Conservation (phyloP, 208 protist genomes). For the Kentomonas sorsogonicus region DNA sequence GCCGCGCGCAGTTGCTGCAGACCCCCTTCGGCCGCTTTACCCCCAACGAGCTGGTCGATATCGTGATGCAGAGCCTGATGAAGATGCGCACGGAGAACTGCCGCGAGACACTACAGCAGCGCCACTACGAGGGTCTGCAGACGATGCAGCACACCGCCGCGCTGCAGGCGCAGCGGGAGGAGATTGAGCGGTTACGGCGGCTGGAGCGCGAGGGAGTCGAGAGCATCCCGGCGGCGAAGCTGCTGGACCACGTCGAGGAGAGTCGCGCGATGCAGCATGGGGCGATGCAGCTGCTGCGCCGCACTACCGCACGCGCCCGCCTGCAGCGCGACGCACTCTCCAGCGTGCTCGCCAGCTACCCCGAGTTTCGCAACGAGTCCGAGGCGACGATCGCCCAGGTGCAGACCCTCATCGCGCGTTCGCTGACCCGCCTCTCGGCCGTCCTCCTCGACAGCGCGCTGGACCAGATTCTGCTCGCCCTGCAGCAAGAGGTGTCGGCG, state of each 20-base stretch:
- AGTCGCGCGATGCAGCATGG: constrained; percentile 34
- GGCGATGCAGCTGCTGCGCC: constrained; percentile 43
- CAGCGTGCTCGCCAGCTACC: constrained; percentile 48
- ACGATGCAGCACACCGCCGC: constrained; percentile 60
- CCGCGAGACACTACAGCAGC: constrained; percentile 33
- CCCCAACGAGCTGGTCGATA: constrained; percentile 48
- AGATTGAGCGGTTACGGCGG: constrained; percentile 49
- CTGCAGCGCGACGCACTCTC: constrained; percentile 53
- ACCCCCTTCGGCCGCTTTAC: constrained; percentile 51
- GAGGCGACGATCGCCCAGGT: constrained; percentile 49
- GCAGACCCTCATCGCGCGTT: constrained; percentile 65
- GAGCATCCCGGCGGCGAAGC: constrained; percentile 43
- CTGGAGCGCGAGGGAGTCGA: constrained; percentile 76
- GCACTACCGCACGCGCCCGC: constrained; percentile 28
- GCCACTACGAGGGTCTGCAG: constrained; percentile 50
- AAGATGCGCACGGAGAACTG: constrained; percentile 29
- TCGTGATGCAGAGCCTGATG: constrained; percentile 59
- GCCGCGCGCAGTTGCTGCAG: constrained; percentile 28
- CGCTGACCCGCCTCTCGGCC: constrained; percentile 49
- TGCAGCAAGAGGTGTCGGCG: constrained; percentile 27
- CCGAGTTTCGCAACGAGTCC: constrained; percentile 28
- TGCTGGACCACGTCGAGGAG: constrained; percentile 65
- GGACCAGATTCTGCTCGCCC: constrained; percentile 39
- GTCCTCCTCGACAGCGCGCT: constrained; percentile 50
- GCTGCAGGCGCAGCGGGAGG: constrained; percentile 53